Evolutionary conservation across 768 basidiomycete genomes (phyloP).

Genomic region (Podaxis rugospora): DNA sequence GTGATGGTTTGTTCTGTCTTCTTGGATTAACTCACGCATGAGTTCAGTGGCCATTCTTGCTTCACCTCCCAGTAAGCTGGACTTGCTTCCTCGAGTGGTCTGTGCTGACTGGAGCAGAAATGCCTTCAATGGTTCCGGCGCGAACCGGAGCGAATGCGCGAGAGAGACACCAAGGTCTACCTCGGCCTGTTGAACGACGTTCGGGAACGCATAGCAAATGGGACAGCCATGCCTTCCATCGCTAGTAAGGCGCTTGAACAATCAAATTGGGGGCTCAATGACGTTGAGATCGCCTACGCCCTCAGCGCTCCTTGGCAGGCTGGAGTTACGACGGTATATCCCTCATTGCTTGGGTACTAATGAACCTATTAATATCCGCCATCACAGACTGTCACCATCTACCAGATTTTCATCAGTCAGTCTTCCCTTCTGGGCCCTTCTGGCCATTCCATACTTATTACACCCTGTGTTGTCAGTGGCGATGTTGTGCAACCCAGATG

Average conservation of each 20-base stretch:
- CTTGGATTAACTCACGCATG: not conserved
- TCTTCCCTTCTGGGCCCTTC: not conserved
- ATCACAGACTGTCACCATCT: conserved; percentile 2
- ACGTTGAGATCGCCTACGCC: conserved; percentile 38
- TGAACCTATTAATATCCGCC: not conserved
- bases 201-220: conserved; percentile 17
- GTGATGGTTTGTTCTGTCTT: not conserved
- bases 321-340: conserved; percentile 24
- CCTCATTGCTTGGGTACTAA: not conserved
- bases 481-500: conserved; percentile 23
- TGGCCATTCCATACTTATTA: not conserved
- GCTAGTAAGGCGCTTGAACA: conserved; percentile 35
- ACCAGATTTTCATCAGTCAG: conserved; percentile 12
- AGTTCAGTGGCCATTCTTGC: conserved; percentile 13
- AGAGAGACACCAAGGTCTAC: conserved; percentile 20
- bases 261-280: conserved; percentile 33
- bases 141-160: conserved; percentile 21
- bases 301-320: conserved; percentile 26
- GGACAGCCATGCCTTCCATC: conserved; percentile 27
- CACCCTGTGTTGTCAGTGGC: conserved; percentile 15
- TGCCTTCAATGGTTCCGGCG: conserved; percentile 27
- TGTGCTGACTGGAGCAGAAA: conserved; percentile 12
- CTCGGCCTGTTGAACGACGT: conserved; percentile 22
- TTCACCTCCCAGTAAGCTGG: conserved; percentile 12
- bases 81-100: not conserved